Conservation (phyloP, 148 eudicot genomes). For the Tetragonia tetragonoides region DNA sequence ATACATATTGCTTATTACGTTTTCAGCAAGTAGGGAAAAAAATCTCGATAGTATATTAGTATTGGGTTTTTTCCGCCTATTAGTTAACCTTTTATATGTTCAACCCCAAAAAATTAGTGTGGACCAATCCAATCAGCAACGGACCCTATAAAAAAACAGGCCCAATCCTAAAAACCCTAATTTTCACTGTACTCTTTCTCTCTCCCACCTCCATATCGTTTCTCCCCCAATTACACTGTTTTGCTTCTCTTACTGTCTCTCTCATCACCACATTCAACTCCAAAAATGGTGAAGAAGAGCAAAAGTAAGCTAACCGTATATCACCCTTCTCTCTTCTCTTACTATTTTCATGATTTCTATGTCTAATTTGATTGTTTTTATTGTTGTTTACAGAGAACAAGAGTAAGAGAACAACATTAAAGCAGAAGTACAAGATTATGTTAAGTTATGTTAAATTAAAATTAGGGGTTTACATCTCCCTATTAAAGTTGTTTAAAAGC, state of each 20-base stretch:
- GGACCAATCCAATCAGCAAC: background rate
- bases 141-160: too few relatives aligned
- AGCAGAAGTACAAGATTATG: conserved; percentile 79
- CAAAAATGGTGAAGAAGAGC: conserved; percentile 67
- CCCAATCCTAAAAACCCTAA: conserved; percentile 4
- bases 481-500: too few relatives aligned
- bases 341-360: background rate
- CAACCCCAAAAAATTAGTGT: background rate
- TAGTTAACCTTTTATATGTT: conserved; percentile 5
- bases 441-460: too few relatives aligned
- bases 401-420: conserved; percentile 75
- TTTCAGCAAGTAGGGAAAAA: too few relatives aligned
- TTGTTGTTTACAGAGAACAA: conserved; percentile 70
- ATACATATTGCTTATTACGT: too few relatives aligned
- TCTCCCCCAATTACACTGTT: background rate
- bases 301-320: conserved; percentile 47
- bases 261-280: background rate
- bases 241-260: background rate
- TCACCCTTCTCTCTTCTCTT: background rate
- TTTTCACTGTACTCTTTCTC: background rate
- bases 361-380: background rate
- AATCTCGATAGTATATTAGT: too few relatives aligned
- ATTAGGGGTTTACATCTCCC: too few relatives aligned
- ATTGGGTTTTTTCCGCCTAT: too few relatives aligned
- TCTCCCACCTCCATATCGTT: background rate